Base-by-base conservation (phyloP, 2,329 filamentous ascomycete genomes). In the Botrytis squamosa region DNA sequence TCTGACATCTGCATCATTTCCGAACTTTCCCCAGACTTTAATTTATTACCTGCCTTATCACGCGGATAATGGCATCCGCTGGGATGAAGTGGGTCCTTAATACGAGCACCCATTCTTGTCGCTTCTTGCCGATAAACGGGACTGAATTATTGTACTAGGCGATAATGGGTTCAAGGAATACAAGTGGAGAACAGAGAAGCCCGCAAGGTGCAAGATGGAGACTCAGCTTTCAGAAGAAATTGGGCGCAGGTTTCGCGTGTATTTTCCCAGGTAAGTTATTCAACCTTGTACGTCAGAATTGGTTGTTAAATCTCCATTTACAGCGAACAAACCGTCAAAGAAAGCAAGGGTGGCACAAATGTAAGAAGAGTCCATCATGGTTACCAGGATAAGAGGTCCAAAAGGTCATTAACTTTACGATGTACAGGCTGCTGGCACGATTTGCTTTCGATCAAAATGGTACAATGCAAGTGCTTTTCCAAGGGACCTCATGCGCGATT, bases 381-480 rank as follows among this genome's bases (percentile, higher is more conserved):
- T 69, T 57, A 33, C 66, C n/a, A 57, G 49, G 66, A 69, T 69
- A 42, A 40, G 66, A 16, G 20, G 14, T 42, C 18, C 22, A 57
- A 55, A 40, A 22, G 16, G 9, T 42, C 49, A 42, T 49, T 69
- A 33, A 52, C 52, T 40, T 29, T 67, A 40, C 55, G 29, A 66
- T 44, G 60, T 49, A 9, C 75, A 91, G 89, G 84, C 84, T 59
- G 96, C 89, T 36, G 95, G 95, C 14, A 97, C 95, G 0, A 94
- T 98, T 74, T 97, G 92, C 79, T 87, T 96, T 74, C 88, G 91
- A 75, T 84, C 87, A 14, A 90, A 89, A 75, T 94, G 75, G 90
- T 98, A 92, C 87, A 85, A 90, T 60, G 84, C 87, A 0, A 75
- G 86, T 3, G 88, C 84, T 0, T 98, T 98, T 78, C 95, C 95